These are phyloP conservation scores for Nicotiana noctiflora DNA, from an alignment of 257 asterid species.

Conservation along the genomic window DNA sequence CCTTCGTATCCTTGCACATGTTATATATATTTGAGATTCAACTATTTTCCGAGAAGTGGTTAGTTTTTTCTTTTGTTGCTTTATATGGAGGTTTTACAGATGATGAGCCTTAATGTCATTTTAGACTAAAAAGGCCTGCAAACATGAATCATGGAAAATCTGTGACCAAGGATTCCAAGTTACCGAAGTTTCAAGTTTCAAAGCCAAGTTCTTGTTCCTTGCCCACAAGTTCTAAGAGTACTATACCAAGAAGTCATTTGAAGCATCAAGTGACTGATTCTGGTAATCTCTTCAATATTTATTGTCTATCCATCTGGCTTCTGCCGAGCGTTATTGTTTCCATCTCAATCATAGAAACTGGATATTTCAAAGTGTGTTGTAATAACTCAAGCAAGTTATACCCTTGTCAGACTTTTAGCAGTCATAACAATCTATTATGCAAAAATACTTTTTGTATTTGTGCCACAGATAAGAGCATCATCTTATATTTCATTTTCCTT, in stretches of 20 bases:
- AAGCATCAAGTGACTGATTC: constrained; percentile 54
- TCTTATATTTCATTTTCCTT: constrained; percentile 8
- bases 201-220: constrained; percentile 42
- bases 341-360: neutral
- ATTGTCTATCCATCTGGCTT: constrained; percentile 12
- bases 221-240: constrained; percentile 28
- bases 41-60: neutral
- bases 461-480: neutral
- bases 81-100: constrained; percentile 6
- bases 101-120: constrained; percentile 45
- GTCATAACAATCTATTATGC: neutral
- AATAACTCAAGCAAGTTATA: constrained; percentile 1
- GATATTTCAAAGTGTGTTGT: neutral
- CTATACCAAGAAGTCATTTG: constrained; percentile 29
- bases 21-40: neutral
- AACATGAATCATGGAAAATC: constrained; percentile 39
- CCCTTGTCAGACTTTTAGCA: constrained; percentile 9
- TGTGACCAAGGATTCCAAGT: constrained; percentile 47
- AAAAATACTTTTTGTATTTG: neutral
- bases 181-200: constrained; percentile 50
- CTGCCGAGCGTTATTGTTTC: neutral
- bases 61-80: constrained; percentile 10
- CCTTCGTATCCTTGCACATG: constrained; percentile 70
- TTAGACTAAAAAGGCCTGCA: constrained; percentile 70
- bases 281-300: constrained; percentile 34